A percentile compares a stretch with the other conserved stretches of the same genome.
phyloP scores from a whole-genome alignment of 1,284 basidiomycete genomes.

The Ceratobasidium sp. region DNA sequence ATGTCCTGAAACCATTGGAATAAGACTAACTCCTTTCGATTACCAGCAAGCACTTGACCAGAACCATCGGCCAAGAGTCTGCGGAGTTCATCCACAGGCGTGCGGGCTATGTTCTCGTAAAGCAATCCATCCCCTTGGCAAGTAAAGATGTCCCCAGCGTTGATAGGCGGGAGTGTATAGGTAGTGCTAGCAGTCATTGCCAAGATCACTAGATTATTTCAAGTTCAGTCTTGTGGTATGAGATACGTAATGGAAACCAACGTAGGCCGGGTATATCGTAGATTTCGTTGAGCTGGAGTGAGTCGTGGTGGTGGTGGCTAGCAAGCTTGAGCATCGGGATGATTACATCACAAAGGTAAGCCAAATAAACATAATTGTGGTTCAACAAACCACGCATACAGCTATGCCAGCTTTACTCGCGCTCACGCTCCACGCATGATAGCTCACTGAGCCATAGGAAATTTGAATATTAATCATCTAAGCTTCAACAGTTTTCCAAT shows the following conservation, averaged over 20 bases:
- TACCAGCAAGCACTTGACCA: constrained; percentile 10
- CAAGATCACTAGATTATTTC: not conserved
- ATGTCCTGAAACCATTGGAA: not conserved
- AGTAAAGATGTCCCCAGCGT: constrained; percentile 32
- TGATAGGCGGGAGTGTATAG: constrained; percentile 33
- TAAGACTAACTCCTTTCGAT: constrained; percentile 28
- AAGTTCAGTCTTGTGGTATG: not conserved
- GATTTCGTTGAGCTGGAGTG: not conserved
- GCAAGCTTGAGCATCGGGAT: not conserved
- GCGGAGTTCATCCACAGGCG: constrained; percentile 22
- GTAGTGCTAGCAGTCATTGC: constrained; percentile 13
- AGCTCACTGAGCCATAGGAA: not conserved
- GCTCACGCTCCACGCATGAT: no score
- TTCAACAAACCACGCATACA: not conserved
- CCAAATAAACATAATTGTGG: not conserved
- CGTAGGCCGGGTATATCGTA: not conserved
- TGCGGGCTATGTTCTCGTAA: constrained; percentile 15
- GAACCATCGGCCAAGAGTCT: constrained; percentile 3
- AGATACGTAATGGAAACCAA: no score
- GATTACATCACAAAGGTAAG: not conserved
- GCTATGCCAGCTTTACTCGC: no score
- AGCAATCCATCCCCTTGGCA: constrained; percentile 22
- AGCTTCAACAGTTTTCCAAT: constrained; percentile 23
- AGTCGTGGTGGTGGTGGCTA: not conserved
- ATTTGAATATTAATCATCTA: not conserved